phyloP scores from a whole-genome alignment of 768 basidiomycete species.

The Boletus tomentosulus region DNA sequence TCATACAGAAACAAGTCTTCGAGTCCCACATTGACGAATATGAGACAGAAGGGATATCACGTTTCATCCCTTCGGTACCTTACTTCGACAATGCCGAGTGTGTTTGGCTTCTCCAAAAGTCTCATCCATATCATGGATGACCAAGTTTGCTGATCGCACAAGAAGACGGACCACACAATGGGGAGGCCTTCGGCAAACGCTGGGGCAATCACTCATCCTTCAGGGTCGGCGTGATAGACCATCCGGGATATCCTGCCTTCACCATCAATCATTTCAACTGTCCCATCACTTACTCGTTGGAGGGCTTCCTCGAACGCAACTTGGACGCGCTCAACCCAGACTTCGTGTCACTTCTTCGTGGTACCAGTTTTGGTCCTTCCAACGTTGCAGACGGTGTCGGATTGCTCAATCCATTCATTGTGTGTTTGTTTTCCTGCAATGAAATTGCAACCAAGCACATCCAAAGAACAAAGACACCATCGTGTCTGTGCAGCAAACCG shows the following conservation, averaged over 20 bases:
- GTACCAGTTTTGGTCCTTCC: conserved; percentile 32
- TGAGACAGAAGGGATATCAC: not conserved
- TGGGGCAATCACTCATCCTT: conserved; percentile 94
- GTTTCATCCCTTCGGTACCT: no score
- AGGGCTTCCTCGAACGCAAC: conserved; percentile 86
- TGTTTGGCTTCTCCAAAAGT: conserved; percentile 75
- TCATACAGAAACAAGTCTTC: conserved; percentile 71
- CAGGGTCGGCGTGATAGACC: conserved; percentile 72
- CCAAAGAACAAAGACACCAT: conserved; percentile 93
- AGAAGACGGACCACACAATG: conserved; percentile 93
- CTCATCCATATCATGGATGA: conserved; percentile 88
- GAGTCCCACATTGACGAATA: conserved; percentile 83
- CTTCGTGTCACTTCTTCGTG: conserved; percentile 85
- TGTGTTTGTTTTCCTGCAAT: conserved; percentile 82
- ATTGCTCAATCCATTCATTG: conserved; percentile 87
- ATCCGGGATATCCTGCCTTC: conserved; percentile 80
- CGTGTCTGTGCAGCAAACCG: conserved; percentile 87
- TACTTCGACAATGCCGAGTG: conserved; percentile 68
- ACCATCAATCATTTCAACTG: conserved; percentile 91
- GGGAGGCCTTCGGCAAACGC: conserved; percentile 87
- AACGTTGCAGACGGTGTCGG: conserved; percentile 66
- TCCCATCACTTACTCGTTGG: conserved; percentile 86
- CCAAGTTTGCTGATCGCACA: conserved; percentile 78
- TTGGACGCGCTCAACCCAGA: conserved; percentile 88
- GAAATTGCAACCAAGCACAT: conserved; percentile 88